Percentiles rank a stretch among this genome's conserved stretches.
Evolutionary conservation across 2,329 filamentous ascomycete genomes (phyloP).

Genomic region (Apiospora hydei): DNA sequence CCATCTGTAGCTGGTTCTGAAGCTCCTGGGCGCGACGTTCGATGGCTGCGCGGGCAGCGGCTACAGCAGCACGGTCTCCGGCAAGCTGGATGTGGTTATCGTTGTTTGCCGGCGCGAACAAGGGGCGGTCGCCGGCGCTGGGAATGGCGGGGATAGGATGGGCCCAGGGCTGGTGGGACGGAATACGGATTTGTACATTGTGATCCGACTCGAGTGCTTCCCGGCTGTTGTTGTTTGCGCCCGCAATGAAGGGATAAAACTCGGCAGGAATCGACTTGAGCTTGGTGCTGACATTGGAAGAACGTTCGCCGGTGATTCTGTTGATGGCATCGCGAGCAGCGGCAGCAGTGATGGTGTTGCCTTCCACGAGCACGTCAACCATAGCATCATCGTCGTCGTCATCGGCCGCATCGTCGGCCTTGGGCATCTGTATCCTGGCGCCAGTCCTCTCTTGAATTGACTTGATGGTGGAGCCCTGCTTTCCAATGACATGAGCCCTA

Average conservation of each 20-base stretch:
- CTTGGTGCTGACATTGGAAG: conserved; percentile 81
- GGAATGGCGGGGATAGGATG: conserved; percentile 71
- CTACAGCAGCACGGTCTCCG: conserved; percentile 84
- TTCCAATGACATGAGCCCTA: conserved; percentile 90
- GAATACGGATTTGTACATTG: conserved; percentile 83
- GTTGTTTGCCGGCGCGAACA: conserved; percentile 73
- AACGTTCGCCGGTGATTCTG: conserved; percentile 86
- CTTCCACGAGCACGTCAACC: conserved; percentile 88
- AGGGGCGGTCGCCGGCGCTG: conserved; percentile 68
- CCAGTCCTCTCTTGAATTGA: conserved; percentile 88
- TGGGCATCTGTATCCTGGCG: conserved; percentile 89
- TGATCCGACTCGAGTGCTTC: conserved; percentile 74
- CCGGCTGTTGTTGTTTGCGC: conserved; percentile 73
- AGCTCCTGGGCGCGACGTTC: conserved; percentile 81
- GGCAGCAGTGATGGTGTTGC: conserved; percentile 86
- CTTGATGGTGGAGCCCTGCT: conserved; percentile 88
- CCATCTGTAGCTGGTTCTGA: conserved; percentile 75
- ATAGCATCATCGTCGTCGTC: conserved; percentile 81
- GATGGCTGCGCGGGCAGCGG: conserved; percentile 80
- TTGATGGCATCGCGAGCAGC: conserved; percentile 85
- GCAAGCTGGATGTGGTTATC: conserved; percentile 84
- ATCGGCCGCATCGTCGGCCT: conserved; percentile 68
- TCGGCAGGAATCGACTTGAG: conserved; percentile 86
- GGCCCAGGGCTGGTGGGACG: conserved; percentile 79
- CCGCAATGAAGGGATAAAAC: conserved; percentile 94